Base-by-base conservation (phyloP, 345 rosid genomes). In the Sonneratia caseolaris region DNA sequence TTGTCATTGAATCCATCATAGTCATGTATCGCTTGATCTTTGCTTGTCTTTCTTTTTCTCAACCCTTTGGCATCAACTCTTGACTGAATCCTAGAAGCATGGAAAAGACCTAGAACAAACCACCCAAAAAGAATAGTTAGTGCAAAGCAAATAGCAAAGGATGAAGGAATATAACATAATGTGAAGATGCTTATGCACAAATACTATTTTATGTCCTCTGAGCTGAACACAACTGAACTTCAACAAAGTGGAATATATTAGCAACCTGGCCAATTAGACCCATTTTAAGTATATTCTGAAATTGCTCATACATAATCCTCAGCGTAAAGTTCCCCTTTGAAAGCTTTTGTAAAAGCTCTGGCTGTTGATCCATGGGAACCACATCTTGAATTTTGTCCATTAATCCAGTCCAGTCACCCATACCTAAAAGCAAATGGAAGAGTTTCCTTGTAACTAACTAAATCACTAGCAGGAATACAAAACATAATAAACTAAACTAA, bases 1-100 rank as follows among this genome's bases (percentile, higher is more conserved):
- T 86, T 35, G 97, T 90, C 99, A 94, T 92, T 27, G 97, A 95
- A 79, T 95, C 97, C 97, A 90, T 95, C 93, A 92, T 87, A 49
- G 96, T 89, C 97, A 86, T 92, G 84, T 89, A 92, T 10, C 97
- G 86, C 79, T 92, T 95, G 65, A 92, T 84, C 84, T 92, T 95
- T 18, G 91, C 96, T 72, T 95, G 99, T 78, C 97, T 84, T 83
- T 92, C 97, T 80, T 92, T 92, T 81, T 92, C 97, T 45, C 80
- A 88, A 48, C 97, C 99, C 85, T 88, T 86, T 5, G 96, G 99
- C 99, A 95, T 92, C 81, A 90, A 70, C 76, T 91, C 97, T 18
- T 86, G 75, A 78, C 93, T 85, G 71, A 87, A 86, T 80, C 99
- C 97, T 11, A 87, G 99, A 67, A 92, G 88, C 93, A 92, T 92